Evolutionary conservation across 2,329 filamentous ascomycete genomes (phyloP), one percentile per base, ranked within the genome.

Genomic region (Pestalotiopsis sp.): DNA sequence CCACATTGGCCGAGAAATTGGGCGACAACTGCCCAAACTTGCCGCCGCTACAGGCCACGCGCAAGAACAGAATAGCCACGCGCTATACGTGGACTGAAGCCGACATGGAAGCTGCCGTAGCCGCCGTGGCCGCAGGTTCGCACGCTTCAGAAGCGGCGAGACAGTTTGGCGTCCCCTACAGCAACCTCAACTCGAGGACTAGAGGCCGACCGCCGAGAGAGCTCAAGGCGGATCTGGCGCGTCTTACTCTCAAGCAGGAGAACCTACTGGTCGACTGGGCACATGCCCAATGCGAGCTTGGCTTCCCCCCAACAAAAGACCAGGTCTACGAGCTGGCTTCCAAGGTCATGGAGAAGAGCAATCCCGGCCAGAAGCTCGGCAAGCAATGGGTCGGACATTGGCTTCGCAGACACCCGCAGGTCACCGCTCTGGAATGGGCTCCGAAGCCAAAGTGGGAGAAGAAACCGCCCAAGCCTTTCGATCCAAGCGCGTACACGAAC

Each of bases 311-410:
- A 3, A 69, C 69, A 3, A 75, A 75, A 66, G 71, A 76, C 25
- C 72, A 76, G 27, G 60, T 77, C 3, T 76, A 73, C 64, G 27
- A 68, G 7, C 69, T 76, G 0, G 75, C 74, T 1, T 71, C 73
- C 11, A 70, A 68, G 12, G 74, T 74, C 14, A 41, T 75, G 52
- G 67, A 63, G 64, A 75, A 73, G 69, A 69, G 72, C 38, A 70
- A 68, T 0, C 27, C 57, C 12, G 70, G 68, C 13, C 71, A 70
- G 58, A 71, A 59, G 52, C 67, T 76, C 4, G 75, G 75, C 14
- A 76, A 74, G 66, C 74, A 75, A 68, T 76, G 75, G 75, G 73
- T 77, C 25, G 69, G 64, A 7, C 74, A 77, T 36, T 77, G 72
- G 72, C 71, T 74, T 69, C 70, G 72, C 59, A 62, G 74, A 31